Evolutionary conservation across 108 stramenopile genomes (phyloP).

Genomic region (Poteriospumella lacustris): DNA sequence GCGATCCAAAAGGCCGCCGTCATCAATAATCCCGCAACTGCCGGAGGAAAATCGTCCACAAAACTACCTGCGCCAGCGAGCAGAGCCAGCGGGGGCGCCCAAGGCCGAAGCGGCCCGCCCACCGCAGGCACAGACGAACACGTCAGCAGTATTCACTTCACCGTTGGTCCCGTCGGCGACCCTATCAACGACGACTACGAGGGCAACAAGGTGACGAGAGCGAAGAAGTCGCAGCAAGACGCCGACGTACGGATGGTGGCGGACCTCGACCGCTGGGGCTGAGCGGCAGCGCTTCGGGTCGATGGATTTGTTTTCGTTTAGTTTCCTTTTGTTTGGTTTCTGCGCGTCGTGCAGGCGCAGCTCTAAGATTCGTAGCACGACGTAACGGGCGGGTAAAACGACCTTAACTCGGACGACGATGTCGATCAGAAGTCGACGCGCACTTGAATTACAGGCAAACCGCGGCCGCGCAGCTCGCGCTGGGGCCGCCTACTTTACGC

Average conservation of each 20-base stretch:
- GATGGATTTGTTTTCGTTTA: too few species aligned
- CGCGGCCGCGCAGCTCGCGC: too few species aligned
- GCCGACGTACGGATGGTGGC: background rate
- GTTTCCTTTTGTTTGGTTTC: too few species aligned
- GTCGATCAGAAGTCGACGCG: too few species aligned
- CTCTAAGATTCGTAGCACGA: too few species aligned
- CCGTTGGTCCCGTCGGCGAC: background rate
- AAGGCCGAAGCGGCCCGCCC: background rate
- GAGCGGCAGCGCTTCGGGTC: too few species aligned
- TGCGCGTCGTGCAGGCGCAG: too few species aligned
- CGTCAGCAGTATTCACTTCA: background rate
- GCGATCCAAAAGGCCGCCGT: background rate
- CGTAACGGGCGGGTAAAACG: too few species aligned
- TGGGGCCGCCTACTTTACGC: too few species aligned
- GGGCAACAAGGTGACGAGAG: background rate
- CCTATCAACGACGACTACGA: background rate
- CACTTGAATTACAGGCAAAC: too few species aligned
- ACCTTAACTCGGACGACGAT: too few species aligned
- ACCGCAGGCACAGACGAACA: background rate
- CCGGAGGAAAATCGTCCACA: background rate
- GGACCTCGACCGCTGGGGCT: background rate
- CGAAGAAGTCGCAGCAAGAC: background rate
- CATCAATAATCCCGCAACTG: background rate
- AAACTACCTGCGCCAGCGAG: background rate
- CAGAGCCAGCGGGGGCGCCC: background rate